Base-by-base conservation (phyloP, 495 filamentous ascomycete species). In the Oidiodendron maius region DNA sequence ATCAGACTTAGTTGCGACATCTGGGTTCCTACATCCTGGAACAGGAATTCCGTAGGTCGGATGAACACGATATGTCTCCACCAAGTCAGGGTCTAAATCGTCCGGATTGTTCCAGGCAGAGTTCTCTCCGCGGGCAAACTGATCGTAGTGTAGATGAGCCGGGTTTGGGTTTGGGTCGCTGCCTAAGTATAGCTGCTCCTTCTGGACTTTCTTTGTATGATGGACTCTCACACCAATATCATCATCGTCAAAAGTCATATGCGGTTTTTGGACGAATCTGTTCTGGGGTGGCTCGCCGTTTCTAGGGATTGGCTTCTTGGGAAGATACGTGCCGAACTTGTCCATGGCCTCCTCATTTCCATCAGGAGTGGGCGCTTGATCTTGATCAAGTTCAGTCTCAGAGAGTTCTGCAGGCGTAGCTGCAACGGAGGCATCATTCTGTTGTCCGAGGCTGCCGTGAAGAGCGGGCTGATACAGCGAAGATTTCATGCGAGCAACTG, bases 191-290 rank as follows among this genome's bases (percentile, higher is more conserved):
- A 30, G 28, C 6, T 48, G 22, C 35, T 48, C 48, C 12, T 46
- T 46, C 17, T 40, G 44, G 30, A 46, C 39, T 25, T 52, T 46
- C 22, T 40, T 43, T 5, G 40, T 17, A 12, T 43, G 20, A n/a
- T 53, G 51, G 4, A 18, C 28, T 34, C 55, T 35, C 23, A 53
- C 25, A 18, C 57, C 57, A 37, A 60, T 60, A 17, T 60, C 57
- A 18, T 43, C 22, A n/a, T 46, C 32, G 3, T 58, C 55, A 30
- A 56, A 56, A 1, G 40, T 22, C 24, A 58, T 25, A 16, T 32
- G 40, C 4, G 55, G 41, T 4, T 46, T 26, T 16, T 28, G 24
- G 3, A 50, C 42, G 38, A 49, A 40, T 44, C 55, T 46, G 32
- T 58, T 54, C n/a, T 50, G 34, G 23, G 42, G 35, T 38, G 15